Percentiles rank a stretch among this genome's conserved stretches.
phyloP scores from a whole-genome alignment of 129 eudicot genomes.

The Chrysanthemum seticuspe region DNA sequence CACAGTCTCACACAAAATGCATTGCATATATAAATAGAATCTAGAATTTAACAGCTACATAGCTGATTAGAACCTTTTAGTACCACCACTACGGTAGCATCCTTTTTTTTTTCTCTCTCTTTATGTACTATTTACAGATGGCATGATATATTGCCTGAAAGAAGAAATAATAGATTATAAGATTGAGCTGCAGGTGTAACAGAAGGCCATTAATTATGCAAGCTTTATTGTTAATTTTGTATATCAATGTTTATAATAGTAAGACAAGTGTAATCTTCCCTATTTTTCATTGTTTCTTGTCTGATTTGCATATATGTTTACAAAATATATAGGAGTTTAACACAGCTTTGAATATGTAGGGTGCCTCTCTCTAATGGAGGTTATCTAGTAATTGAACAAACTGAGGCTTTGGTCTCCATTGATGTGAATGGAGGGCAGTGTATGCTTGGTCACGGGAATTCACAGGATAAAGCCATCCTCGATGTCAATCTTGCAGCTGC shows the following conservation, averaged over 20 bases:
- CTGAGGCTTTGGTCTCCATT: conserved; percentile 95
- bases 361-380: conserved; percentile 90
- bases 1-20: too few relatives aligned
- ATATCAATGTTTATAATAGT: neutral
- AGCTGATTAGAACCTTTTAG: too few relatives aligned
- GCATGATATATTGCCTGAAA: too few relatives aligned
- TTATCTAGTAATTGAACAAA: conserved; percentile 95
- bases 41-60: too few relatives aligned
- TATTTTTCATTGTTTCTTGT: neutral
- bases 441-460: conserved; percentile 95
- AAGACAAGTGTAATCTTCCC: neutral
- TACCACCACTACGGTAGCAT: too few relatives aligned
- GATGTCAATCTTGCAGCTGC: conserved; percentile 98
- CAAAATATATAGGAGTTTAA: conserved; percentile 2
- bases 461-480: conserved; percentile 94
- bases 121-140: too few relatives aligned
- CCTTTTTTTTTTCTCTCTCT: too few relatives aligned
- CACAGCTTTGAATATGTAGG: conserved; percentile 39
- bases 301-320: conserved; percentile 4
- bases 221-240: neutral
- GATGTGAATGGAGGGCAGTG: conserved; percentile 98
- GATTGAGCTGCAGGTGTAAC: neutral
- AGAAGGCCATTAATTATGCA: neutral
- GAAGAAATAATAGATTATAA: neutral
- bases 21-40: too few relatives aligned